A percentile compares a stretch with the other conserved stretches of the same genome.
Evolutionary conservation across 2,329 filamentous ascomycete genomes (phyloP).

Genomic region (Colletotrichum tropicicola): DNA sequence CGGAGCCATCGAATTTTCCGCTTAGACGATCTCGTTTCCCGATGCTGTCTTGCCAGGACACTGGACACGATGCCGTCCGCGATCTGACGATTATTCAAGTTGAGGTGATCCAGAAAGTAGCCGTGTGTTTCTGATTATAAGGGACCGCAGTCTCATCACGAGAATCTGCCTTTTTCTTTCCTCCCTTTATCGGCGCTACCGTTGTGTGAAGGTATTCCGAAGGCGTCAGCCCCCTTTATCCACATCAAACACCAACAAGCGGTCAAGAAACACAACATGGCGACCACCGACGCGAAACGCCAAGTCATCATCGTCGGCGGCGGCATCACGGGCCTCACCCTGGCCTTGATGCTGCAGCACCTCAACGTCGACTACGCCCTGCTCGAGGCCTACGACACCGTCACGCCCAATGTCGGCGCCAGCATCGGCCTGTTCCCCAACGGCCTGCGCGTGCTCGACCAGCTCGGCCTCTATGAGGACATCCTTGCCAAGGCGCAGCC

Average conservation of each 20-base stretch:
- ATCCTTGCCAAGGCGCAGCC: slow-evolving; percentile 5
- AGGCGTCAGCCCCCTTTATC: neutral
- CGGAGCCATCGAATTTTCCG: neutral
- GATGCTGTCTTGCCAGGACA: no score
- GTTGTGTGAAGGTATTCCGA: no score
- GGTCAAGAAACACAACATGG: neutral
- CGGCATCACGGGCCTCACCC: slow-evolving; percentile 34
- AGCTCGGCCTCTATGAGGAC: slow-evolving; percentile 50
- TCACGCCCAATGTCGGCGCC: slow-evolving; percentile 57
- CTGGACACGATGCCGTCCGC: no score
- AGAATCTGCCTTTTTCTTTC: no score
- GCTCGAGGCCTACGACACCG: slow-evolving; percentile 50
- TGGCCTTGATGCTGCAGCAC: slow-evolving; percentile 49
- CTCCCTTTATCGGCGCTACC: no score
- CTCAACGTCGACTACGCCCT: slow-evolving; percentile 57
- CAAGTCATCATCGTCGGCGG: slow-evolving; percentile 35
- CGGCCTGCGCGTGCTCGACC: slow-evolving; percentile 56
- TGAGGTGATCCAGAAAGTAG: no score
- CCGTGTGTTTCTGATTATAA: no score
- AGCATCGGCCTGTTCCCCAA: slow-evolving; percentile 55
- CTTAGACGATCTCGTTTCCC: neutral
- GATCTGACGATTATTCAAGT: no score
- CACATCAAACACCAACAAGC: neutral
- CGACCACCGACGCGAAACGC: neutral
- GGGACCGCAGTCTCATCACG: no score